Conservation (phyloP, 2,329 filamentous ascomycete species). For the Colletotrichum sp. region DNA sequence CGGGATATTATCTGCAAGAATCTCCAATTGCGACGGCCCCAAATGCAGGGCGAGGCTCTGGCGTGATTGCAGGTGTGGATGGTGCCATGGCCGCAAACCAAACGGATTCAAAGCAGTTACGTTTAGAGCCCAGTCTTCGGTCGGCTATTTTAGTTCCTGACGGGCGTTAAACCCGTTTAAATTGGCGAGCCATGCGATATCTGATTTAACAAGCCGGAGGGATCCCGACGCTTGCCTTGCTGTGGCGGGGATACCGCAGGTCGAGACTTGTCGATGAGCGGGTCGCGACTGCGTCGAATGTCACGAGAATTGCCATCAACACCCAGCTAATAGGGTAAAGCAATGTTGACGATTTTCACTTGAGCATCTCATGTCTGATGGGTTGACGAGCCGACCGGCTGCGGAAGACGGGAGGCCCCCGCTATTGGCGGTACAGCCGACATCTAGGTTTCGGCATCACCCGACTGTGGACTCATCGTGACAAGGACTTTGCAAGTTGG, state of each 20-base stretch:
- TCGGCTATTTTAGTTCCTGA: background rate
- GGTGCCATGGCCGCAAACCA: constrained; percentile 2
- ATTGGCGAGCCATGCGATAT: background rate
- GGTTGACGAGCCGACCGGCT: background rate
- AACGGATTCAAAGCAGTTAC: background rate
- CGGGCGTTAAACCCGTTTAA: background rate
- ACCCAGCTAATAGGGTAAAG: background rate
- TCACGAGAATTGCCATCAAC: background rate
- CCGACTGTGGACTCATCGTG: background rate
- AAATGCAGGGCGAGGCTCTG: constrained; percentile 7
- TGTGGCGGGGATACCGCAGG: background rate
- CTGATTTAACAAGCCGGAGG: background rate
- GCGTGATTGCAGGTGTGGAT: constrained; percentile 15
- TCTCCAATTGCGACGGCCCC: background rate
- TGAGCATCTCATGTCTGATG: background rate
- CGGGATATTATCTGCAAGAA: constrained; percentile 2
- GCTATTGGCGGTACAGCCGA: background rate
- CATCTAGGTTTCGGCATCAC: background rate
- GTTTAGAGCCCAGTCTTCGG: background rate
- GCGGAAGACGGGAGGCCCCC: background rate
- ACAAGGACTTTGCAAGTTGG: background rate
- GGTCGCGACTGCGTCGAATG: background rate
- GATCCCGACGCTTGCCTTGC: background rate
- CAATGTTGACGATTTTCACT: background rate
- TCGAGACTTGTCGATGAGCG: background rate